Evolutionary conservation across 768 basidiomycete species (phyloP).

Genomic region (Gyrodon lividus): DNA sequence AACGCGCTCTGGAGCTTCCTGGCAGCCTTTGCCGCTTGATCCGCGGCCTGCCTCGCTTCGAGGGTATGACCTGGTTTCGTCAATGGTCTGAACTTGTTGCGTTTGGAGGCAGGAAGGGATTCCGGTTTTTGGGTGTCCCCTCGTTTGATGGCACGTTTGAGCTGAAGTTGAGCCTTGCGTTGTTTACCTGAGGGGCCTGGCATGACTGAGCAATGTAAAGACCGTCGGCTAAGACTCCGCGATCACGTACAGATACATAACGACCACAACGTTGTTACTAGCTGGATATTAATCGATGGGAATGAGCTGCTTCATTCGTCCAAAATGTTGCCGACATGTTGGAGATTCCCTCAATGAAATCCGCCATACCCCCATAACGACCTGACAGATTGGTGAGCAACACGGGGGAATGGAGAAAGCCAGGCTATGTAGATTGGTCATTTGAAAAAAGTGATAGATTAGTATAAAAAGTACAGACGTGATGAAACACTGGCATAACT

Average conservation of each 20-base stretch:
- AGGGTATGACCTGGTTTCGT: constrained; percentile 9
- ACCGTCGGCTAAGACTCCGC: too few relatives aligned
- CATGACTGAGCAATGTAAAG: constrained; percentile 18
- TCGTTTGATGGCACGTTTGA: constrained; percentile 82
- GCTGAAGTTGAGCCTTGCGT: constrained; percentile 69
- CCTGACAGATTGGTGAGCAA: constrained; percentile 4
- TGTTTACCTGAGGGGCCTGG: constrained; percentile 52
- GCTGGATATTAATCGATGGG: neutral
- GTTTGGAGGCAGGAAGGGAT: constrained; percentile 19
- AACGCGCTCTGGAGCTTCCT: constrained; percentile 70
- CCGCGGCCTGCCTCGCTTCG: constrained; percentile 12
- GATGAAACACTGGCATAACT: too few relatives aligned
- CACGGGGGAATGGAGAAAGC: neutral
- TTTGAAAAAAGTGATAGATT: too few relatives aligned
- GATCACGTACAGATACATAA: too few relatives aligned
- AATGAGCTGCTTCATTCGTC: neutral
- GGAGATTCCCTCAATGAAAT: constrained; percentile 5
- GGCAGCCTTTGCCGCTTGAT: constrained; percentile 39
- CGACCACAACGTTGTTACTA: too few relatives aligned
- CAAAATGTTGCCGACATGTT: neutral
- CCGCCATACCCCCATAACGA: neutral
- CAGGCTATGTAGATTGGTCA: too few relatives aligned
- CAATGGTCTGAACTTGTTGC: constrained; percentile 4
- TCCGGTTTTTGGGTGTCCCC: constrained; percentile 54
- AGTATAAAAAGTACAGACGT: neutral